These are phyloP conservation scores for Hydnomerulius pinastri DNA, from an alignment of 768 basidiomycete genomes.

Conservation along the genomic window DNA sequence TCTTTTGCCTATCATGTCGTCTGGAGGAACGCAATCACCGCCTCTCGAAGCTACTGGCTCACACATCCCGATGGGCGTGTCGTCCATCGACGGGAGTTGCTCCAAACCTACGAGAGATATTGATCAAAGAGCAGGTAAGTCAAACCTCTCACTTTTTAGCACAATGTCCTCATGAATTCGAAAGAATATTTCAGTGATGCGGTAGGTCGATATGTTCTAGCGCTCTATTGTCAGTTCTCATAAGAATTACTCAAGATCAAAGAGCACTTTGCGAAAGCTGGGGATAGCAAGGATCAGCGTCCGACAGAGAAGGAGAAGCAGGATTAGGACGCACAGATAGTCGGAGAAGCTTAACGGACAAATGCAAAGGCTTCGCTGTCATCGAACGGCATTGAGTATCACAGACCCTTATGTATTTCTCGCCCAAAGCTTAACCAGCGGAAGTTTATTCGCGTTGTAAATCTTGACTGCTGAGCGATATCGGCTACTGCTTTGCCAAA, in stretches of 20 bases:
- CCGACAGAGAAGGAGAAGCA: slow-evolving; percentile 7
- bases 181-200: slow-evolving; percentile 32
- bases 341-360: too few species aligned
- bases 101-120: slow-evolving; percentile 39
- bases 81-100: slow-evolving; percentile 42
- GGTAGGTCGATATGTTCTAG: slow-evolving; percentile 11
- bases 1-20: slow-evolving; percentile 5
- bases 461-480: not conserved
- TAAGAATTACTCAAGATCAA: slow-evolving; percentile 16
- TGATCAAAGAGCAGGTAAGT: slow-evolving; percentile 48
- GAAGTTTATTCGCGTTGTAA: slow-evolving; percentile 1
- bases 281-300: slow-evolving; percentile 8
- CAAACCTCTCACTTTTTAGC: not conserved
- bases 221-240: not conserved
- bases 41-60: slow-evolving; percentile 52
- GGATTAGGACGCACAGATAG: not conserved
- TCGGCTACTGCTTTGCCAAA: slow-evolving; percentile 32
- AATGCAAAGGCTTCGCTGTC: too few species aligned
- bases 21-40: slow-evolving; percentile 53
- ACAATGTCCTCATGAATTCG: not conserved
- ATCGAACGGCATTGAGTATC: too few species aligned
- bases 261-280: slow-evolving; percentile 19
- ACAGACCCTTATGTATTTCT: too few species aligned
- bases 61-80: slow-evolving; percentile 49
- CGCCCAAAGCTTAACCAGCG: too few species aligned